phyloP scores from a whole-genome alignment of 2,329 filamentous ascomycete genomes.

The Aspergillus sojae region DNA sequence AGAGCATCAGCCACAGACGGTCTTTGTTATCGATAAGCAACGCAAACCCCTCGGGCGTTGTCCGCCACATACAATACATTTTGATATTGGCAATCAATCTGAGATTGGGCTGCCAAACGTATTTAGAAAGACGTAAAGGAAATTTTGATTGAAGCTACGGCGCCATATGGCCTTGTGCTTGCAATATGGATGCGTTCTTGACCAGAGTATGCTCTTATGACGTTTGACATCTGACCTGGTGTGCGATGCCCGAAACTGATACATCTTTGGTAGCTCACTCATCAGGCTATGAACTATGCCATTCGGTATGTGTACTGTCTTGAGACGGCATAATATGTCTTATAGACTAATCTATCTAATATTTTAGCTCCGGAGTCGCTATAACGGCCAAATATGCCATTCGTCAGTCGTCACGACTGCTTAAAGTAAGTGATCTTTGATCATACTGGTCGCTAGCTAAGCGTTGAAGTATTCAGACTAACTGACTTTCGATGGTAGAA shows the following conservation, averaged over 20 bases:
- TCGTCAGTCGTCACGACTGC: conserved; percentile 74
- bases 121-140: too few relatives aligned
- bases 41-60: conserved; percentile 2
- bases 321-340: conserved; percentile 18
- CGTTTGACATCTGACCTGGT: not conserved
- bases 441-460: not conserved
- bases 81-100: not conserved
- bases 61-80: conserved; percentile 1
- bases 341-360: conserved; percentile 12
- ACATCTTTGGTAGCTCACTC: conserved; percentile 56
- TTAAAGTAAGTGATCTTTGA: conserved; percentile 58
- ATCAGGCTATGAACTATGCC: conserved; percentile 89
- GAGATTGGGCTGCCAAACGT: not conserved
- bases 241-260: conserved; percentile 12
- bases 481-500: conserved; percentile 45
- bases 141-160: not conserved
- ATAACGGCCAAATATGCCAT: conserved; percentile 86
- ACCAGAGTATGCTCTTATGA: conserved; percentile 54
- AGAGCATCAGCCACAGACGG: conserved; percentile 15
- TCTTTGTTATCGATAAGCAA: conserved; percentile 28
- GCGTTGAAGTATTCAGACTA: too few relatives aligned
- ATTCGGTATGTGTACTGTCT: conserved; percentile 57
- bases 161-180: not conserved
- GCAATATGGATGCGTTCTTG: conserved; percentile 71
- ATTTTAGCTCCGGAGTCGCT: conserved; percentile 70